Evolutionary conservation across 192 early-diverging fungal genomes (phyloP).

Genomic region (Mortierella hygrophila): DNA sequence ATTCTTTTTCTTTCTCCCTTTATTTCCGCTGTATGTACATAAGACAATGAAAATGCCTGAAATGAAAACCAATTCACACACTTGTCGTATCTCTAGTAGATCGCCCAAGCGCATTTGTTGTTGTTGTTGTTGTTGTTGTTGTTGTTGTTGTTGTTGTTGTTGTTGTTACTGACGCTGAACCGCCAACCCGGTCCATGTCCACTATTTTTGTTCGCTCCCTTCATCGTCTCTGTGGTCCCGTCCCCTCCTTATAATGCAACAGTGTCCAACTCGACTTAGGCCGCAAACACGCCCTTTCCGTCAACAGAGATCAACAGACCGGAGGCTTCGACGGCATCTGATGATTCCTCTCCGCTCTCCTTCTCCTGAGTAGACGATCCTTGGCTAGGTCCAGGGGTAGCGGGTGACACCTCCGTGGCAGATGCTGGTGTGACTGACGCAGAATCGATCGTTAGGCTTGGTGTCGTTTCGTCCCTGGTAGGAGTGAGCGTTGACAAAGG

Average conservation of each 20-base stretch:
- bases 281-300: slow-evolving; percentile 11
- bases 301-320: slow-evolving; percentile 50
- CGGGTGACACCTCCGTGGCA: slow-evolving; percentile 10
- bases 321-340: background rate
- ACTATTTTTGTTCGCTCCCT: background rate
- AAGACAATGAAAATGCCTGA: slow-evolving; percentile 2
- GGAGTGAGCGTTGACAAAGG: background rate
- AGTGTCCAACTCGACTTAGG: background rate
- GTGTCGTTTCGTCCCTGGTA: slow-evolving; percentile 14
- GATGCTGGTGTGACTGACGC: slow-evolving; percentile 30
- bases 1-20: background rate
- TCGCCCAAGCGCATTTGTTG: background rate
- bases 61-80: background rate
- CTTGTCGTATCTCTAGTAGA: background rate
- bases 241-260: background rate
- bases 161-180: background rate
- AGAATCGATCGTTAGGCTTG: slow-evolving; percentile 22
- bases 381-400: slow-evolving; percentile 12
- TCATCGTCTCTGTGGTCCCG: background rate
- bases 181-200: background rate
- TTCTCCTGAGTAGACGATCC: background rate
- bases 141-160: no score
- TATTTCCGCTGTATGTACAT: background rate
- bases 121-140: background rate
- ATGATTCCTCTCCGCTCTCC: background rate